Evolutionary conservation across 2,329 filamentous ascomycete genomes (phyloP).

Genomic region (Chrysoporthe cubensis): DNA sequence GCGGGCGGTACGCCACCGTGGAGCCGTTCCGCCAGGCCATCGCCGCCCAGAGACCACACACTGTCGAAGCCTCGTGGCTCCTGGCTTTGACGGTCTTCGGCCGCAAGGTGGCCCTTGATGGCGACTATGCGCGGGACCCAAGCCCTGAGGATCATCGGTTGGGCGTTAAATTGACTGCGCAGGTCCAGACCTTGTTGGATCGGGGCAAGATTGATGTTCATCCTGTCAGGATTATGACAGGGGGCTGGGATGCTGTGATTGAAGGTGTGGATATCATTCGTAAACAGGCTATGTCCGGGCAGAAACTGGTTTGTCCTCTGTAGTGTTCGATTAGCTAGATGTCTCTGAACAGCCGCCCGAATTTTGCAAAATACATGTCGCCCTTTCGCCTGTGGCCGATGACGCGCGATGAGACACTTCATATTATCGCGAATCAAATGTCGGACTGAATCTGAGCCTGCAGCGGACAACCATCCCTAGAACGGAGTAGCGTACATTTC

Average conservation of each 20-base stretch:
- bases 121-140: neutral
- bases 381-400: too few relatives aligned
- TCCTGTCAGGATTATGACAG: neutral
- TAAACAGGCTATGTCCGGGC: neutral
- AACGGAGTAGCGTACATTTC: too few relatives aligned
- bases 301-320: neutral
- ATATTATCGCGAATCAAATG: too few relatives aligned
- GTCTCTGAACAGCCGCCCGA: too few relatives aligned
- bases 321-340: neutral
- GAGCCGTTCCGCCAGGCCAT: neutral
- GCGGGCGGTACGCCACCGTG: conserved; percentile 31
- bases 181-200: neutral
- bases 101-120: neutral
- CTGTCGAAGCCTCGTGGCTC: neutral
- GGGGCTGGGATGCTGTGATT: neutral
- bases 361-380: too few relatives aligned
- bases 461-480: too few relatives aligned
- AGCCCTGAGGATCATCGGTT: neutral
- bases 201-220: neutral
- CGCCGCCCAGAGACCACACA: neutral
- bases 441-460: too few relatives aligned
- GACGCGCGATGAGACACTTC: too few relatives aligned
- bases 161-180: neutral
- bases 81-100: neutral
- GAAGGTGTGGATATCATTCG: neutral